A percentile compares a stretch with the other conserved stretches of the same genome.
phyloP scores from a whole-genome alignment of 805 yeast genomes.

The Teunomyces atbi region DNA sequence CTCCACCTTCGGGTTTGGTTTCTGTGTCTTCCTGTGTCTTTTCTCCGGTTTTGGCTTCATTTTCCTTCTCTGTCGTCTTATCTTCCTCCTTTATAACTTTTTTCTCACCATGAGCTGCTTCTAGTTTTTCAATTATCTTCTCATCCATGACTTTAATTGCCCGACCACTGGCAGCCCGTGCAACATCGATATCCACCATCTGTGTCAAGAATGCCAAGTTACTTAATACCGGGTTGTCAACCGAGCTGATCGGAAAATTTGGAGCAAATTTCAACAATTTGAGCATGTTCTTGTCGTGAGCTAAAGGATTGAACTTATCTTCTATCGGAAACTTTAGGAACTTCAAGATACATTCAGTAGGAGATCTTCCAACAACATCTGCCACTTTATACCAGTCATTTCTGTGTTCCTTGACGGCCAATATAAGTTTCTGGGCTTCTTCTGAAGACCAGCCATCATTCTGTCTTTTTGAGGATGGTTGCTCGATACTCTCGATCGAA shows the following conservation, averaged over 20 bases:
- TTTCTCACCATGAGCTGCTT: slow-evolving; percentile 25
- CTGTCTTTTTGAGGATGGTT: slow-evolving; percentile 24
- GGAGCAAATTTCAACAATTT: slow-evolving; percentile 82
- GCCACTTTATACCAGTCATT: slow-evolving; percentile 83
- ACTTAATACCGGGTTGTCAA: slow-evolving; percentile 91
- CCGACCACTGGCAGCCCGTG: slow-evolving; percentile 71
- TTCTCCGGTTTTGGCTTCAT: slow-evolving; percentile 7
- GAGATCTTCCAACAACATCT: slow-evolving; percentile 57
- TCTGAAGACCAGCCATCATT: slow-evolving; percentile 62
- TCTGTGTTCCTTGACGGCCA: slow-evolving; percentile 59
- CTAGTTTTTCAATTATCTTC: slow-evolving; percentile 38
- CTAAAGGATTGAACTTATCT: slow-evolving; percentile 49
- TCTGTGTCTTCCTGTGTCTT: slow-evolving; percentile 10
- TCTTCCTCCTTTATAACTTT: neutral
- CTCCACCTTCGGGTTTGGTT: slow-evolving; percentile 1
- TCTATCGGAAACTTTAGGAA: slow-evolving; percentile 81
- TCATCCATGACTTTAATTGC: slow-evolving; percentile 55
- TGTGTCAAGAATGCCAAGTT: slow-evolving; percentile 87
- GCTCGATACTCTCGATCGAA: neutral
- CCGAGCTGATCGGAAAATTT: slow-evolving; percentile 77
- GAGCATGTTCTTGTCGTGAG: slow-evolving; percentile 46
- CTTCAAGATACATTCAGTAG: slow-evolving; percentile 77
- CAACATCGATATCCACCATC: slow-evolving; percentile 81
- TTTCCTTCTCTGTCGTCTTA: slow-evolving; percentile 8
- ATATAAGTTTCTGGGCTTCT: slow-evolving; percentile 58